These are phyloP conservation scores for Acacia pycnantha DNA, from an alignment of 331 rosid species.

Conservation along the genomic window DNA sequence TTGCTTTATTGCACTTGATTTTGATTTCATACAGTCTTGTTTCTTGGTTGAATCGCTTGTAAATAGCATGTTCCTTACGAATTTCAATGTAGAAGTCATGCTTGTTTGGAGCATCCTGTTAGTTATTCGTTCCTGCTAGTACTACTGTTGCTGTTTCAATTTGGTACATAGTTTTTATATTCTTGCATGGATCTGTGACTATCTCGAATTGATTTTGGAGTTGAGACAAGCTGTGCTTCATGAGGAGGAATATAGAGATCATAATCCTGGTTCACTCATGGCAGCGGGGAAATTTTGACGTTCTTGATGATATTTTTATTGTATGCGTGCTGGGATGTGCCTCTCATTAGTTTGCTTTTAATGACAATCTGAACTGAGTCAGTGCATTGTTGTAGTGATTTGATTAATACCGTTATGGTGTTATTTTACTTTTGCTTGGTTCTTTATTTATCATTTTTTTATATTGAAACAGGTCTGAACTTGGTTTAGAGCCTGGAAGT, in stretches of 20 bases:
- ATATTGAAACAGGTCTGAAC: slow-evolving; percentile 75
- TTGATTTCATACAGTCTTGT: neutral
- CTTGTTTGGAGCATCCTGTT: neutral
- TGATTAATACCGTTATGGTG: neutral
- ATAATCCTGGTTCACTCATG: neutral
- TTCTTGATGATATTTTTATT: neutral
- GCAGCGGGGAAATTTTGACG: neutral
- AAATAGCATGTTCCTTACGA: neutral
- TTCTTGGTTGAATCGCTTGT: neutral
- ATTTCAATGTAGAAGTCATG: neutral
- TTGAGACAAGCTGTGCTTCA: neutral
- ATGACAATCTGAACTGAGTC: slow-evolving; percentile 4
- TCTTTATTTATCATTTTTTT: slow-evolving; percentile 25
- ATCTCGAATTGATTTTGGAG: neutral
- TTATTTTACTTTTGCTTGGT: neutral
- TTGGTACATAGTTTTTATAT: neutral
- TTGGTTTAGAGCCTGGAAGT: slow-evolving; percentile 80
- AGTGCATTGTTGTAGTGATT: slow-evolving; percentile 9
- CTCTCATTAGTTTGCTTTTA: neutral
- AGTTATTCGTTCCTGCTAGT: neutral
- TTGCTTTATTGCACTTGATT: neutral
- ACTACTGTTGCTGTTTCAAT: neutral
- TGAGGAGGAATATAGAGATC: neutral
- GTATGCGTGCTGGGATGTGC: neutral
- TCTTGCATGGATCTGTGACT: neutral